Evolutionary conservation across 345 rosid genomes (phyloP).

Genomic region (Eucalyptus curtisii): DNA sequence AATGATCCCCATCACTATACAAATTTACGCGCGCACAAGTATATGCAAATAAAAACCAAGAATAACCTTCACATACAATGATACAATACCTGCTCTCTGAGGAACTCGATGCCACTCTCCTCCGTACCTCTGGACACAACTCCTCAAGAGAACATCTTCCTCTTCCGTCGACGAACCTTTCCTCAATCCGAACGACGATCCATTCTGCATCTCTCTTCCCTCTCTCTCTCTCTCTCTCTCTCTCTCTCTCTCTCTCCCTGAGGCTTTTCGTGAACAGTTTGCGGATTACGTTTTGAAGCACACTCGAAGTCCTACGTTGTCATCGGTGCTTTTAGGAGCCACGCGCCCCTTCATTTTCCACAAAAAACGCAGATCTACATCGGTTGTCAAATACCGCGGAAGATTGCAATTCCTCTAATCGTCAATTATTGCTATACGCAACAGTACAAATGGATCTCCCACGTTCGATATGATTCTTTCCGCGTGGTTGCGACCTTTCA

Average conservation of each 20-base stretch:
- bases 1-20: background rate
- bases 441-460: background rate
- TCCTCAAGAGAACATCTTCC: conserved; percentile 38
- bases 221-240: background rate
- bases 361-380: background rate
- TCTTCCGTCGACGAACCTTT: conserved; percentile 46
- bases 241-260: background rate
- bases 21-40: background rate
- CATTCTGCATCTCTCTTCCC: background rate
- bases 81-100: conserved; percentile 11
- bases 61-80: background rate
- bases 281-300: background rate
- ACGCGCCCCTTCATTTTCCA: background rate
- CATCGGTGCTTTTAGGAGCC: background rate
- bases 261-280: background rate
- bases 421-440: background rate
- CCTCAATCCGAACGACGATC: conserved; percentile 1
- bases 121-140: conserved; percentile 19
- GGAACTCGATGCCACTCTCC: conserved; percentile 44
- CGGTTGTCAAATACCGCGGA: background rate
- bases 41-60: background rate
- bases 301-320: background rate
- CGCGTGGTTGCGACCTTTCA: background rate
- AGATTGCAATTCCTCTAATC: background rate
- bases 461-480: background rate